Evolutionary conservation across 106 monocot species (phyloP).

Genomic region (Dendrobium huoshanense): DNA sequence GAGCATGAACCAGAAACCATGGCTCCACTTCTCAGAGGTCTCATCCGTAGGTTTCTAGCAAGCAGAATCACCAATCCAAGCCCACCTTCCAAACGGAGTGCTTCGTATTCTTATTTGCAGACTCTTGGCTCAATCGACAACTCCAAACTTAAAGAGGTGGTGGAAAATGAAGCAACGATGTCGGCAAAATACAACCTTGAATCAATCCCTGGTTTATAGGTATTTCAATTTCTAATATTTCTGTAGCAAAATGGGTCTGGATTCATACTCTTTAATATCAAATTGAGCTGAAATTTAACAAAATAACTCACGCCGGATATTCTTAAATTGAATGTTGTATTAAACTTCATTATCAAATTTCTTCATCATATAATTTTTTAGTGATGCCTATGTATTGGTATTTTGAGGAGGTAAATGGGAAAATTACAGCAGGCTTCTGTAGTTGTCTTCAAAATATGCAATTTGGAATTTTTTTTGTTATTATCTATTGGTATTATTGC

Average conservation of each 20-base stretch:
- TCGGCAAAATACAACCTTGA: conserved; percentile 78
- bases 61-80: conserved; percentile 91
- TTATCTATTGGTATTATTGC: not conserved
- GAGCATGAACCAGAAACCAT: conserved; percentile 96
- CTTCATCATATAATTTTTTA: not conserved
- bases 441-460: not conserved
- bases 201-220: conserved; percentile 77
- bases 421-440: not conserved
- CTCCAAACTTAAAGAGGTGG: conserved; percentile 16
- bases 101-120: conserved; percentile 57
- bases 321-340: no score
- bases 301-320: no score
- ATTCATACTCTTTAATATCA: not conserved
- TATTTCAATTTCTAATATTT: not conserved
- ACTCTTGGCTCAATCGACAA: conserved; percentile 32
- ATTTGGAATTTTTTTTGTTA: not conserved
- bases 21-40: conserved; percentile 83
- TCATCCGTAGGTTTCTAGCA: conserved; percentile 82
- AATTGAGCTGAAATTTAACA: not conserved
- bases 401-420: no score
- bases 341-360: no score
- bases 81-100: conserved; percentile 33
- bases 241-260: not conserved
- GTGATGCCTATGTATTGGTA: not conserved
- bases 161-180: conserved; percentile 13